Base-by-base conservation (phyloP, 1,139 yeast genomes). In the Geotrichum klebahnii region DNA sequence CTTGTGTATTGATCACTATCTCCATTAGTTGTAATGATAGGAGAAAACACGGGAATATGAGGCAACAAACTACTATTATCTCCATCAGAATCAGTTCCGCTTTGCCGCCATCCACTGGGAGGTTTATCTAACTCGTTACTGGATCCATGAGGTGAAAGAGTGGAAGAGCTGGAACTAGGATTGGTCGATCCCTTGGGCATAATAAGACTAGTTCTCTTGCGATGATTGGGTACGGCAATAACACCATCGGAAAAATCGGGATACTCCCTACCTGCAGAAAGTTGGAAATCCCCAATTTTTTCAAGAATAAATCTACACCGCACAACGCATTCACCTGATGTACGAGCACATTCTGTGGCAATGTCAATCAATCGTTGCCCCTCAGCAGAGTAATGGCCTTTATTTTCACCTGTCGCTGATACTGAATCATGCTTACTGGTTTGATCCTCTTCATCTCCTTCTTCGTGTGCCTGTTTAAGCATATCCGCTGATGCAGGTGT, bases 181-280 rank as follows among this genome's bases (percentile, higher is more conserved):
- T 22, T 41, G n/a, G 28, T 16, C 3, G 46, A 34, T 10, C 35
- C 26, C 29, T 39, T 33, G 4, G 48, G 44, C 19, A 34, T 23
- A 12, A 39, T 17, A 6, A 48, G 36, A 20, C 47, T 43, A 4
- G 51, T 41, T 3, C 46, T 31, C 23, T 48, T 48, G 28, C 48
- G 26, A 9, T 32, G 31, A 31, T 41, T 35, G 9, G 42, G 19
- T 4, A 40, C 41, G 24, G 62, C 60, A 24, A 79, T 77, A 48
- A 84, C 71, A 1, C 88, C 90, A 47, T 73, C 68, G 1, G 92
- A 77, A 59, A 86, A 86, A 64, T 88, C 89, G 0, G 92, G 87
- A 61, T 86, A 87, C 31, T 81, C 74, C 57, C 94, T 73, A 47
- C 79, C 82, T 1, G 75, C 65, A 31, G 82, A 79, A 49, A 88